Evolutionary conservation across 345 rosid species (phyloP), one percentile per base, ranked within the genome.

Genomic region (Citrus unshiu): DNA sequence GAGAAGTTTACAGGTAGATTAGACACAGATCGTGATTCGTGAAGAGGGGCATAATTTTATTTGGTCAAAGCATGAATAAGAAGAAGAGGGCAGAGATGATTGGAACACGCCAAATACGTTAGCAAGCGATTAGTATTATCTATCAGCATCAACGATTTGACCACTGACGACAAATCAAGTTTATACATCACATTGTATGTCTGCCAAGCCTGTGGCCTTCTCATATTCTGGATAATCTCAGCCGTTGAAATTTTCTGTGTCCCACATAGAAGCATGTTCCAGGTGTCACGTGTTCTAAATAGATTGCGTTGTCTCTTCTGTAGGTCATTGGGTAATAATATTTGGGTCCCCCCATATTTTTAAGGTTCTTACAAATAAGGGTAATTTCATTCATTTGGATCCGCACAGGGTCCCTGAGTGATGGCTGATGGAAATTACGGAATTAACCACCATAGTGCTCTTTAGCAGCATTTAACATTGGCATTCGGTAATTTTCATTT

Each of bases 41-140:
- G 16, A 43, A 12, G 16, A 3, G 51, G 16, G 51, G 16, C 51
- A 43, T 43, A 43, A 12, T 62, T 27, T 27, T 21, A 27, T 21
- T 5, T 43, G 21, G 70, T 75, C 78, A 75, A 75, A 43, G 25
- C 2, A 60, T 74, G 24, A 59, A 6, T 32, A 9, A 19, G n/a
- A 43, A 43, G 14, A 43, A 43, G 51, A 3, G 51, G 51, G 51
- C 51, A 25, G 18, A 37, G 68, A 37, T 7, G 56, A 73, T 73
- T 57, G 75, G 16, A 24, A 58, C 77, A 73, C 56, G 68, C 68
- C 6, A 46, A 63, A 29, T 75, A 10, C 78, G 70, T 29, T 61
- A 18, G 69, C 40, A 4, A 39, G 40, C 25, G 13, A 34, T 29
- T 14, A 63, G 67, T 14, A 5, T 12, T 0, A 2, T 60, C 29